A percentile compares a stretch with the other conserved stretches of the same genome.
Conservation (phyloP, 2,329 filamentous ascomycete species). For the Metarhizium anisopliae region DNA sequence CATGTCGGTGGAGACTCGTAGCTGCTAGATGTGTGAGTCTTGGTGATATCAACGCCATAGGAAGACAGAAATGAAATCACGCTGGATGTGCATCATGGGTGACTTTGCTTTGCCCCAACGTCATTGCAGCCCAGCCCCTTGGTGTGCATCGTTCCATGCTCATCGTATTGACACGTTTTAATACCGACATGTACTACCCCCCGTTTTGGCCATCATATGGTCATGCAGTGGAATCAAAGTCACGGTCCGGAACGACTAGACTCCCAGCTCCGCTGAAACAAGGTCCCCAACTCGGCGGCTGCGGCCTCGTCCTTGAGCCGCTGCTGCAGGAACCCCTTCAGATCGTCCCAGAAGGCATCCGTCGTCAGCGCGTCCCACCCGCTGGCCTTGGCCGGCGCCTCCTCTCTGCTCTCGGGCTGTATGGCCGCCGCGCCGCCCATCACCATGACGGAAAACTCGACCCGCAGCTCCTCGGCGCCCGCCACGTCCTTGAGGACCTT, state of each 20-base stretch:
- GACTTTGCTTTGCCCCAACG: not conserved
- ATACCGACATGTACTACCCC: no score
- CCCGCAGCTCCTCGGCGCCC: conserved; percentile 34
- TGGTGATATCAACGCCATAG: not conserved
- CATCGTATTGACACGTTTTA: not conserved
- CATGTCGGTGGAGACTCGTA: not conserved
- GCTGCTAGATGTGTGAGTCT: not conserved
- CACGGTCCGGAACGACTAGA: conserved; percentile 26
- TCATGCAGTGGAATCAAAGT: not conserved
- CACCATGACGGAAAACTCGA: conserved; percentile 84
- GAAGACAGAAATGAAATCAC: not conserved
- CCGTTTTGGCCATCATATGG: not conserved
- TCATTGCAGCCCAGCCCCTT: not conserved
- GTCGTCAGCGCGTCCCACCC: conserved; percentile 56
- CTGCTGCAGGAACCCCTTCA: conserved; percentile 72
- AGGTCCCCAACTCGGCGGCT: conserved; percentile 52
- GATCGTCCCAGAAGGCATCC: conserved; percentile 77
- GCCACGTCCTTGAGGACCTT: conserved; percentile 71
- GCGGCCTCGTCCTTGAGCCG: conserved; percentile 61
- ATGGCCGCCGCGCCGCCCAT: conserved; percentile 56
- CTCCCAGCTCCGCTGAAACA: conserved; percentile 68
- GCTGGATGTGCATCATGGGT: not conserved
- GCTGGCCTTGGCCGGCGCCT: conserved; percentile 16
- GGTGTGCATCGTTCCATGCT: not conserved
- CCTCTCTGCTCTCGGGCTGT: conserved; percentile 29